These are phyloP conservation scores for Pseudocercospora macadamiae DNA, from an alignment of 2,329 filamentous ascomycete genomes.

Conservation along the genomic window DNA sequence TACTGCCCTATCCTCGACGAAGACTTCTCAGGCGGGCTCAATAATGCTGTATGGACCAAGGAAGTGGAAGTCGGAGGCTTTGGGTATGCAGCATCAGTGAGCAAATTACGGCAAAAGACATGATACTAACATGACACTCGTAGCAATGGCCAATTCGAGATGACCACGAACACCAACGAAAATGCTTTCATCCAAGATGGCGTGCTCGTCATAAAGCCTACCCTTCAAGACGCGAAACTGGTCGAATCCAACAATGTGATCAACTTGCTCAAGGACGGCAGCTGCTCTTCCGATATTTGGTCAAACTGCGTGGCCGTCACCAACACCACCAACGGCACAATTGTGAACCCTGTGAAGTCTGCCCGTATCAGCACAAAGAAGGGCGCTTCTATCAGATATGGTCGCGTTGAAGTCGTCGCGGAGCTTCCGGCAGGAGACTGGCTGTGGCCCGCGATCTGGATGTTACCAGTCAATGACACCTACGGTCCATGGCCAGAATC, in stretches of 20 bases:
- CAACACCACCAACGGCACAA: conserved; percentile 75
- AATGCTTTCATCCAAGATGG: conserved; percentile 75
- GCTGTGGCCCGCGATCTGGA: conserved; percentile 92
- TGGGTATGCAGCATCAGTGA: conserved; percentile 60
- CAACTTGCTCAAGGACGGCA: conserved; percentile 67
- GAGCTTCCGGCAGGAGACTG: conserved; percentile 78
- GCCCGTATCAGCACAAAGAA: conserved; percentile 76
- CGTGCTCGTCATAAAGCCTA: conserved; percentile 74
- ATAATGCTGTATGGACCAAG: conserved; percentile 68
- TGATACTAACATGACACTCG: conserved; percentile 20
- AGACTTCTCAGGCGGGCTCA: conserved; percentile 60
- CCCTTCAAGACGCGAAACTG: conserved; percentile 69
- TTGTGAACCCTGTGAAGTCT: conserved; percentile 77
- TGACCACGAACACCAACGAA: conserved; percentile 71
- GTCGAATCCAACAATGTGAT: conserved; percentile 69
- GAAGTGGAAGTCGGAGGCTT: conserved; percentile 76
- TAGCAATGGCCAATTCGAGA: conserved; percentile 79
- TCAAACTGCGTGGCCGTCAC: conserved; percentile 70
- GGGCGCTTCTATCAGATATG: conserved; percentile 74
- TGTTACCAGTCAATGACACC: conserved; percentile 72
- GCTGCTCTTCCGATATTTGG: conserved; percentile 66
- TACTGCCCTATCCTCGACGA: conserved; percentile 72
- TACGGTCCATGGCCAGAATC: conserved; percentile 80
- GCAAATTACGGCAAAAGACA: background rate
- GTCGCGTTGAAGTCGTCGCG: conserved; percentile 77